Base-by-base conservation (phyloP, 1,139 yeast genomes). In the Saccharomyces hybrid region DNA sequence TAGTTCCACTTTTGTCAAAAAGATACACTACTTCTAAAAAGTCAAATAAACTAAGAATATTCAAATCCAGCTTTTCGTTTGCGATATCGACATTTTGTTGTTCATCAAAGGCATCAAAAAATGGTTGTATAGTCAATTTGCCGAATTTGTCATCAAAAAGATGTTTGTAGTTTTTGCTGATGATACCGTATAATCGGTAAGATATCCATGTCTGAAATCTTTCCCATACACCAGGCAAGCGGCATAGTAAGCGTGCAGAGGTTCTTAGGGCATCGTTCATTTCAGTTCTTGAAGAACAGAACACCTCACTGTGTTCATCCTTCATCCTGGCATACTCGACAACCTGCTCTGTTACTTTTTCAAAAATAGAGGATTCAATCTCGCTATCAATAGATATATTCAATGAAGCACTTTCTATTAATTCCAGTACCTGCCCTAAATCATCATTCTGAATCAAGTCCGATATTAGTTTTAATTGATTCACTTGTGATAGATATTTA, bases 1-100 rank as follows among this genome's bases (percentile, higher is more conserved):
- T 29, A 5, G n/a, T 34, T 9, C 51, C 52, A 14, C 13, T 20
- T 38, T 50, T 50, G 20, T 54, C 61, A 25, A 29, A 55, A 2
- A 54, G 50, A 50, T 42, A 63, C 3, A 57, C 50, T 2, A 42
- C 29, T 47, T 61, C 68, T 29, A 63, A 53, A 8, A 59, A 54
- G 28, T 51, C 53, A 11, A 60, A 52, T 2, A 59, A 41, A 27
- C 56, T 52, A 7, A 54, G 48, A 11, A 57, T 55, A 25, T 55
- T 57, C 6, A 49, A 27, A 1, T 49, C 53, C 5, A 49, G 9
- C 16, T 48, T 44, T 20, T 46, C 48, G 5, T 29, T 28, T 8
- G 9, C 27, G 14, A 4, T 29, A 9, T 46, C 32, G 26, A 16
- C 28, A 3, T 29, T n/a, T 49, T 42, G 29, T 31, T 6, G n/a